Base-by-base conservation (phyloP, 495 filamentous ascomycete genomes). In the Aspergillus saccharolyticus region DNA sequence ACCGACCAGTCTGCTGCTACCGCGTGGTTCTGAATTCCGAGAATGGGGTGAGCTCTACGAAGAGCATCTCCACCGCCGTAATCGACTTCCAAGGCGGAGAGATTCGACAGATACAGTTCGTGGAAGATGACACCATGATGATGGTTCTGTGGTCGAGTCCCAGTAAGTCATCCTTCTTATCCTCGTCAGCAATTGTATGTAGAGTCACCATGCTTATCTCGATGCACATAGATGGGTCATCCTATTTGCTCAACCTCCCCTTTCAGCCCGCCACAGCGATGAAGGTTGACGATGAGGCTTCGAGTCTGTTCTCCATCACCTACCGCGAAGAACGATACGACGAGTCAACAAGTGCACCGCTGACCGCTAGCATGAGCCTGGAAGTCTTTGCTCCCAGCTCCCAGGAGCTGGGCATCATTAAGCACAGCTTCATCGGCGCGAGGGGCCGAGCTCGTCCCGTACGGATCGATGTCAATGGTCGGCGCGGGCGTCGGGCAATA, bases 31-130 rank as follows among this genome's bases (percentile, higher is more conserved):
- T 85, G 14, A 64, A 72, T 39, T 78, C 76, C 4, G 67, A 72
- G 44, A 83, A 82, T 52, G 83, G 83, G 9, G 74, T 85, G 47
- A 85, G 82, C 59, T 79, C 81, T 15, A 76, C 76, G 0, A 64
- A 70, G 46, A 66, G 59, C 28, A 74, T 71, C 16, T 72, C 75
- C 6, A 54, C 76, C 19, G 70, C 75, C 42, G 71, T 68, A 1
- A 53, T 85, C 10, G 64, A 71, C 43, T 55, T 83, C 17, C 60
- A 72, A 18, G 56, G 70, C 28, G 78, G 76, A 18, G 66, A 70
- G 28, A 65, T 85, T 42, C 70, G 71, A 20, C 81, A 85, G 63
- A 52, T 83, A 14, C 76, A 82, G 66, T 84, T 85, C 51, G 73
- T 83, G 17, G 75, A 81, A 43, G 81, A 85, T 50, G 64, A 78